phyloP scores from a whole-genome alignment of 225 moss, liverwort and hornwort species.

The Marchantia polymorpha region DNA sequence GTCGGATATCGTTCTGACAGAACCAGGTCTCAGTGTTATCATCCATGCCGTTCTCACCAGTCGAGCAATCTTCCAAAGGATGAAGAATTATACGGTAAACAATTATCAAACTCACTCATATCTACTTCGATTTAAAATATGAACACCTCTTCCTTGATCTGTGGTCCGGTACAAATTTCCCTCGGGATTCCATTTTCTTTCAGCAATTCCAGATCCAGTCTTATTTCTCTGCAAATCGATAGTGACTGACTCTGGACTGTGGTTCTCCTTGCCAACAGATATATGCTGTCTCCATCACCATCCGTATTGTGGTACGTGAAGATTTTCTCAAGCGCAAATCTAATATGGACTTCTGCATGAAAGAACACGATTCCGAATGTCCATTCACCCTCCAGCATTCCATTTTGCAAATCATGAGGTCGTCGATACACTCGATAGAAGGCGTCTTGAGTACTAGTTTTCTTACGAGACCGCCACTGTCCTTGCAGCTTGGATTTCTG shows the following conservation, averaged over 20 bases:
- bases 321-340: neutral
- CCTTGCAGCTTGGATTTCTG: constrained; percentile 33
- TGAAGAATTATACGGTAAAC: constrained; percentile 47
- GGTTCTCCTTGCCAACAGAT: constrained; percentile 14
- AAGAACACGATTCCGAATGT: neutral
- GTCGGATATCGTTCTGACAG: constrained; percentile 20
- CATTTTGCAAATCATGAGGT: neutral
- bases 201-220: too few species aligned
- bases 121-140: neutral
- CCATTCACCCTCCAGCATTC: neutral
- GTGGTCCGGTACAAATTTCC: too few species aligned
- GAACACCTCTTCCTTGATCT: neutral
- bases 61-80: constrained; percentile 41
- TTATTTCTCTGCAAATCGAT: too few species aligned
- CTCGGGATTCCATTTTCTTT: too few species aligned
- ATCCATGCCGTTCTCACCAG: constrained; percentile 26
- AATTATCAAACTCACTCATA: neutral
- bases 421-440: neutral
- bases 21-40: constrained; percentile 24
- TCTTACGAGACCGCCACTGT: neutral
- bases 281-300: constrained; percentile 39
- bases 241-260: neutral
- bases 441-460: neutral
- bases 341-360: too few species aligned
- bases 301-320: constrained; percentile 35